These are phyloP conservation scores for Rutstroemia sydowiana DNA, from an alignment of 2,329 filamentous ascomycete species.

Conservation along the genomic window DNA sequence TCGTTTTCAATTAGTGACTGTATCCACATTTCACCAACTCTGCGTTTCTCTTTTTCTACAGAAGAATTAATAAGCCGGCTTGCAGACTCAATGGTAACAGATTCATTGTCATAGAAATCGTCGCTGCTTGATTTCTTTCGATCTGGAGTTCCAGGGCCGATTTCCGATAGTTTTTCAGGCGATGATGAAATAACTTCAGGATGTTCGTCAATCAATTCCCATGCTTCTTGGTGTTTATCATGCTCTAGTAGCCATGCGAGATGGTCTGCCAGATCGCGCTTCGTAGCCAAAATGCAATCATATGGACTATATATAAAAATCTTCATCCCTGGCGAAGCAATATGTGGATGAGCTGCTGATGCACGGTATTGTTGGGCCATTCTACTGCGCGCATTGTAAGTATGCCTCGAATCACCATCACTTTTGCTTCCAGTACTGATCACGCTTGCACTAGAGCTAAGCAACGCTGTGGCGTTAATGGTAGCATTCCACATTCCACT, in stretches of 20 bases:
- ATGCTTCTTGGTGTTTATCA: conserved; percentile 74
- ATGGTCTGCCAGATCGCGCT: conserved; percentile 79
- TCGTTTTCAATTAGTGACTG: conserved; percentile 69
- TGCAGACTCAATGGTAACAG: conserved; percentile 56
- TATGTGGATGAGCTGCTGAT: conserved; percentile 23
- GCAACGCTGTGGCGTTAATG: conserved; percentile 77
- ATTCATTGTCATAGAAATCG: conserved; percentile 69
- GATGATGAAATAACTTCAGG: conserved; percentile 58
- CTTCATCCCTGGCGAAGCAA: conserved; percentile 52
- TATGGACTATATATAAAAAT: conserved; percentile 96
- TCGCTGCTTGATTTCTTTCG: conserved; percentile 33
- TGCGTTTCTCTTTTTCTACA: conserved; percentile 77
- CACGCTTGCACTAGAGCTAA: conserved; percentile 79
- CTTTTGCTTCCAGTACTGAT: conserved; percentile 50
- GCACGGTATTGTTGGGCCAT: conserved; percentile 37
- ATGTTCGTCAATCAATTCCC: conserved; percentile 82
- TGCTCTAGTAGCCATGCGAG: conserved; percentile 78
- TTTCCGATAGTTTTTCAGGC: conserved; percentile 35
- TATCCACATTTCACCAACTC: conserved; percentile 90
- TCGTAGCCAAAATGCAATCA: conserved; percentile 88
- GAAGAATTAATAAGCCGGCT: conserved; percentile 52
- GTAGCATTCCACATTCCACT: conserved; percentile 86
- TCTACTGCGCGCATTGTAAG: conserved; percentile 30
- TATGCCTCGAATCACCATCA: conserved; percentile 48
- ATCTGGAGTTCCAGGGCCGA: conserved; percentile 36